Evolutionary conservation across 371 early-diverging fungal genomes (phyloP).

Genomic region (Lichtheimia ramosa): DNA sequence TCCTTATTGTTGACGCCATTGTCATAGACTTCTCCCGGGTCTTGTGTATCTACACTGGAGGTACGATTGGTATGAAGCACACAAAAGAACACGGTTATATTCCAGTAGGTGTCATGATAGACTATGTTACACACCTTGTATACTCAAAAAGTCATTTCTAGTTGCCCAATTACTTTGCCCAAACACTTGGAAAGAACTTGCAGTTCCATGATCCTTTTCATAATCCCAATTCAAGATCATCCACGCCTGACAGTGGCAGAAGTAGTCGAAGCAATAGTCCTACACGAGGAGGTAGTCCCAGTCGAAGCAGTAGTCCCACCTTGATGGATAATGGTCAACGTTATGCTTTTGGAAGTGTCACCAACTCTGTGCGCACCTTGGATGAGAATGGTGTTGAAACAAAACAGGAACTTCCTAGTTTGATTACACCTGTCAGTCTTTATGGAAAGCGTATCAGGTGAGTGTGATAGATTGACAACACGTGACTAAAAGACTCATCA

Average conservation of each 20-base stretch:
- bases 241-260: constrained; percentile 8
- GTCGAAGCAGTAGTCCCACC: no score
- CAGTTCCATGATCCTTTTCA: constrained; percentile 87
- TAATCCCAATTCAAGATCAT: constrained; percentile 5
- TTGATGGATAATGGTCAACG: neutral
- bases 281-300: no score
- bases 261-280: no score
- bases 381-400: constrained; percentile 14
- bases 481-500: neutral
- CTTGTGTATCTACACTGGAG: constrained; percentile 91
- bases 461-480: neutral
- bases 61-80: constrained; percentile 95
- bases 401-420: constrained; percentile 52
- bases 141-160: no score
- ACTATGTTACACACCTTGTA: no score
- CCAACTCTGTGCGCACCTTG: constrained; percentile 35
- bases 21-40: constrained; percentile 75
- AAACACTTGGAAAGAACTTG: constrained; percentile 69
- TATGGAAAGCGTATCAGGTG: constrained; percentile 91
- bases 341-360: constrained; percentile 24
- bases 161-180: constrained; percentile 73
- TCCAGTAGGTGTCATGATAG: constrained; percentile 52
- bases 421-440: constrained; percentile 90
- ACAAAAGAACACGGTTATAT: constrained; percentile 74
- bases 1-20: no score